phyloP scores from a whole-genome alignment of 176 grass and related monocot genomes.

The Triticum monococcum region DNA sequence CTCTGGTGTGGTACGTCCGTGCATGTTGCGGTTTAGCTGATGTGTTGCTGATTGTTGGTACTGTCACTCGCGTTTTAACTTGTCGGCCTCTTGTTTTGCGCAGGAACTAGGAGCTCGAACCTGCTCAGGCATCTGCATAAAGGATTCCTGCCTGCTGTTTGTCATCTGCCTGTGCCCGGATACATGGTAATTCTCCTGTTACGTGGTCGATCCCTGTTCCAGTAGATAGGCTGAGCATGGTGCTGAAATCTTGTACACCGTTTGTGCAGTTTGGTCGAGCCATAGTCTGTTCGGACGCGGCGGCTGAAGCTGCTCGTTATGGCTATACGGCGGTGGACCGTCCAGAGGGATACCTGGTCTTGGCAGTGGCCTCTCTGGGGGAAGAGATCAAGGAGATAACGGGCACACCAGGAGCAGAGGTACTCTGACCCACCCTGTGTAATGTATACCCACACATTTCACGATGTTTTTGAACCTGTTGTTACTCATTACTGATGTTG shows the following conservation, averaged over 20 bases:
- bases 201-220: background rate
- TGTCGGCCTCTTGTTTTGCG: background rate
- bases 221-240: background rate
- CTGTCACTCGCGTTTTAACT: background rate
- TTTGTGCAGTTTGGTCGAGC: slow-evolving; percentile 66
- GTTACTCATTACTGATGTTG: background rate
- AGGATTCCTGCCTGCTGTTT: slow-evolving; percentile 62
- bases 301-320: slow-evolving; percentile 69
- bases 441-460: background rate
- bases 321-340: slow-evolving; percentile 73
- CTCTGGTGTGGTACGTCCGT: slow-evolving; percentile 78
- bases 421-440: background rate
- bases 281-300: slow-evolving; percentile 71
- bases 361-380: slow-evolving; percentile 64
- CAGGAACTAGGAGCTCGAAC: slow-evolving; percentile 84
- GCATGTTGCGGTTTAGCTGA: background rate
- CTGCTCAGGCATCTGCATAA: slow-evolving; percentile 63
- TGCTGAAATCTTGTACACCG: background rate
- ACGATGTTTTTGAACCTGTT: background rate
- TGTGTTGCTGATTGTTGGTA: background rate
- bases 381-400: slow-evolving; percentile 56
- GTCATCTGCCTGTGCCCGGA: slow-evolving; percentile 67
- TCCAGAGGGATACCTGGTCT: slow-evolving; percentile 64
- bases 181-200: slow-evolving; percentile 58
- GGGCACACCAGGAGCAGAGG: slow-evolving; percentile 40